Conservation (phyloP, 1,139 yeast genomes). For the Pichia sp. region DNA sequence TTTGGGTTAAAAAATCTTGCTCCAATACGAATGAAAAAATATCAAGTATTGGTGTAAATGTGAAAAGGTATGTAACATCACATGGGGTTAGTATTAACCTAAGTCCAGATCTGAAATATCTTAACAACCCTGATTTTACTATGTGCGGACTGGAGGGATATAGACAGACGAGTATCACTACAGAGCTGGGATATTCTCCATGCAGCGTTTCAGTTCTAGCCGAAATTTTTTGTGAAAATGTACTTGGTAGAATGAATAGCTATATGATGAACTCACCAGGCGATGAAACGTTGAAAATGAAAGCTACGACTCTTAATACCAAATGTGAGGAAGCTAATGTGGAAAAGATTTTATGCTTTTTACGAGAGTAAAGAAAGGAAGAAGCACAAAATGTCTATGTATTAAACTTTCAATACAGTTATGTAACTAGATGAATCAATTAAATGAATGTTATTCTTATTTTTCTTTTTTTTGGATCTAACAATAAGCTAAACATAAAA, state of each 20-base stretch:
- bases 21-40: slow-evolving; percentile 41
- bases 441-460: too few relatives aligned
- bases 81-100: slow-evolving; percentile 88
- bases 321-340: neutral
- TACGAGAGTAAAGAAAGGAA: too few relatives aligned
- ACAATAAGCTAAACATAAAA: too few relatives aligned
- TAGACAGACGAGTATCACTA: slow-evolving; percentile 38
- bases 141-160: slow-evolving; percentile 82
- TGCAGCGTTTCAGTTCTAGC: slow-evolving; percentile 1
- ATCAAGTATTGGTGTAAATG: slow-evolving; percentile 85
- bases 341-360: too few relatives aligned
- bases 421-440: too few relatives aligned
- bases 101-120: slow-evolving; percentile 58
- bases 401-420: too few relatives aligned
- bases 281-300: neutral
- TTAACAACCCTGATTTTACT: slow-evolving; percentile 51
- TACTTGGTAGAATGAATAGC: slow-evolving; percentile 5
- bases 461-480: too few relatives aligned
- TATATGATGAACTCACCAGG: slow-evolving; percentile 8
- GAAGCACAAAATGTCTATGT: too few relatives aligned
- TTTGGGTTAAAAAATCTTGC: slow-evolving; percentile 45
- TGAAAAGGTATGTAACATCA: slow-evolving; percentile 75
- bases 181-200: slow-evolving; percentile 11
- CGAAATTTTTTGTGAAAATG: slow-evolving; percentile 1
- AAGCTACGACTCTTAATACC: neutral